phyloP scores from a whole-genome alignment of 2,329 filamentous ascomycete genomes.

The Claviceps cyperi region DNA sequence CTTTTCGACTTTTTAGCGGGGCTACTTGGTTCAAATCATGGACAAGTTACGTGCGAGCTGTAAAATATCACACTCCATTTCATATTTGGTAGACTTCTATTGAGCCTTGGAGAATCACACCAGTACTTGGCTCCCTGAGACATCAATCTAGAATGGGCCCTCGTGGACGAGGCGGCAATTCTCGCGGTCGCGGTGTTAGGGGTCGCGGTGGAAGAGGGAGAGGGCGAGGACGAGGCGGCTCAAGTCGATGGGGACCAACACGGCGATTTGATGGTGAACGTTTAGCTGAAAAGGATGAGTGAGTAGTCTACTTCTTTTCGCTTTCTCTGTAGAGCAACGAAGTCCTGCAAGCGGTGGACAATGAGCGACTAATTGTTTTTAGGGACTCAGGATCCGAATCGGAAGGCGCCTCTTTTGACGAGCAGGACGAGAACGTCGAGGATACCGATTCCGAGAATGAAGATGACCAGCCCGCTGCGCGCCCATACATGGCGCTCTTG shows the following conservation, averaged over 20 bases:
- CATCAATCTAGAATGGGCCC: slow-evolving; percentile 17
- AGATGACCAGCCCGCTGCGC: slow-evolving; percentile 24
- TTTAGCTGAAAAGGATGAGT: slow-evolving; percentile 23
- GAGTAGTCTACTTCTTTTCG: slow-evolving; percentile 8
- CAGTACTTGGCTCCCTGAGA: neutral
- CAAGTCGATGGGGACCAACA: slow-evolving; percentile 22
- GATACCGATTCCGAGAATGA: slow-evolving; percentile 30
- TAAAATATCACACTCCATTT: neutral
- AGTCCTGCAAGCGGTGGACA: neutral
- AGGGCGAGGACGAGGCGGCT: slow-evolving; percentile 17
- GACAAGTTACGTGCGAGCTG: neutral
- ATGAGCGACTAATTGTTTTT: neutral
- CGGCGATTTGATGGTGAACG: slow-evolving; percentile 22
- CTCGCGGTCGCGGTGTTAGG: slow-evolving; percentile 18
- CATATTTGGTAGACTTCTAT: neutral
- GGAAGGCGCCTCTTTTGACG: slow-evolving; percentile 13
- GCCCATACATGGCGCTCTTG: slow-evolving; percentile 43
- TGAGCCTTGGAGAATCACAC: too few species aligned
- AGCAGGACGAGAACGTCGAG: slow-evolving; percentile 23
- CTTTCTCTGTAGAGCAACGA: neutral
- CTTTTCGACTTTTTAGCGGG: slow-evolving; percentile 8
- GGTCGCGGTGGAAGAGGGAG: slow-evolving; percentile 12
- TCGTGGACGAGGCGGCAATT: slow-evolving; percentile 20
- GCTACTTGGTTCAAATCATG: neutral
- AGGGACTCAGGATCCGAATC: slow-evolving; percentile 8